Conservation (phyloP, 140 eudicot species). For the Cichorium intybus region DNA sequence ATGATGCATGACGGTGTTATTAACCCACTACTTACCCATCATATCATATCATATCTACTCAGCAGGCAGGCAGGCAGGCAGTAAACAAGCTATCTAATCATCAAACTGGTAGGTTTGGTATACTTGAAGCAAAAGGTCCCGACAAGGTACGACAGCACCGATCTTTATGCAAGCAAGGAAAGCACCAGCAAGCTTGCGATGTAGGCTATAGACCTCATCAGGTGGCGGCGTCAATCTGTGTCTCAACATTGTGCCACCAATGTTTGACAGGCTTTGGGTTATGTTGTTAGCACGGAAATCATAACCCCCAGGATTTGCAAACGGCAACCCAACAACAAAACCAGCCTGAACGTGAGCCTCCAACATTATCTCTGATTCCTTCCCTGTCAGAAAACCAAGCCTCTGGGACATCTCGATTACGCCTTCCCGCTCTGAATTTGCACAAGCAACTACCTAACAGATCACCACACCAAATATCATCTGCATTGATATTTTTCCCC, state of each 20-base stretch:
- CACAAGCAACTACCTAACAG: conserved; percentile 82
- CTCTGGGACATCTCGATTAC: conserved; percentile 81
- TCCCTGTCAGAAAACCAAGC: conserved; percentile 82
- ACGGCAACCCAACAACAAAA: conserved; percentile 88
- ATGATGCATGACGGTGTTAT: too few species aligned
- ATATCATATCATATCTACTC: too few species aligned
- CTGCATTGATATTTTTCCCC: too few species aligned
- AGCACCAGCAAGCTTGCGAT: conserved; percentile 96
- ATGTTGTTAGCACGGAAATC: conserved; percentile 80
- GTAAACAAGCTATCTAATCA: conserved; percentile 21
- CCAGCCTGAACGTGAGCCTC: conserved; percentile 97
- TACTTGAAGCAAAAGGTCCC: conserved; percentile 70
- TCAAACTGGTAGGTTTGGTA: conserved; percentile 61
- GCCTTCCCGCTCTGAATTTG: conserved; percentile 59
- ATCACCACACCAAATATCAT: neutral
- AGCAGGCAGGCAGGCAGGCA: neutral
- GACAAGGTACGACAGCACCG: conserved; percentile 90
- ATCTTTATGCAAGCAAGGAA: conserved; percentile 94
- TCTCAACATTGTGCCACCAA: conserved; percentile 89
- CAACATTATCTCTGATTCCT: conserved; percentile 82
- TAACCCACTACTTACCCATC: too few species aligned
- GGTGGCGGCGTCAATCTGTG: conserved; percentile 96
- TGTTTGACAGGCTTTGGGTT: conserved; percentile 72
- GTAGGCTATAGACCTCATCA: conserved; percentile 93
- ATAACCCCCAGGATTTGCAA: conserved; percentile 69